Conservation (phyloP, 1,284 basidiomycete species). For the Gomphus bonarii region DNA sequence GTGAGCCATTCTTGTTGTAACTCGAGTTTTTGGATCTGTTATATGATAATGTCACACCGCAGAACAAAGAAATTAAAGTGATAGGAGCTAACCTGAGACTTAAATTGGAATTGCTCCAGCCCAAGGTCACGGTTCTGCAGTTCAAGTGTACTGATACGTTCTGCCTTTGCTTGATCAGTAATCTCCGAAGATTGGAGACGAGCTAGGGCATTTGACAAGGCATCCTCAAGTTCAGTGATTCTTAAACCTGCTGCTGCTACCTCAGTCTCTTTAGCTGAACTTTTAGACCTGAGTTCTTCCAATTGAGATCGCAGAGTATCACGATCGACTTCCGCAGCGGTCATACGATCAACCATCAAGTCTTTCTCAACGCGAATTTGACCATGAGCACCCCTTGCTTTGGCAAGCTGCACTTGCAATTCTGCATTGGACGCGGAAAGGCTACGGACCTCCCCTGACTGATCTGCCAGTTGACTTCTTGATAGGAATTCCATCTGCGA, state of each 20-base stretch:
- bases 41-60: neutral
- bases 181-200: conserved; percentile 63
- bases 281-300: conserved; percentile 40
- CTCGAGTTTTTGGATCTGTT: conserved; percentile 51
- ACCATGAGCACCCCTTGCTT: conserved; percentile 64
- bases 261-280: conserved; percentile 35
- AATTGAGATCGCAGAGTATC: conserved; percentile 44
- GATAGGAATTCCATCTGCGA: conserved; percentile 54
- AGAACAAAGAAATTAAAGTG: conserved; percentile 4
- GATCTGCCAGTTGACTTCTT: conserved; percentile 46
- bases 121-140: conserved; percentile 40
- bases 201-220: conserved; percentile 55
- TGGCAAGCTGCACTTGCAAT: conserved; percentile 57
- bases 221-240: conserved; percentile 55
- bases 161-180: conserved; percentile 43
- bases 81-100: conserved; percentile 40
- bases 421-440: conserved; percentile 44
- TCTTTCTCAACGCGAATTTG: conserved; percentile 78
- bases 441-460: conserved; percentile 53
- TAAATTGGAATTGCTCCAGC: conserved; percentile 44
- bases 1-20: conserved; percentile 40
- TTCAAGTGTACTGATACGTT: conserved; percentile 52
- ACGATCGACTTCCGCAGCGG: conserved; percentile 49
- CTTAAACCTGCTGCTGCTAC: conserved; percentile 38
- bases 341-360: conserved; percentile 48